Evolutionary conservation across 2,329 filamentous ascomycete species (phyloP).

Genomic region (Domatiomyces catenatus): DNA sequence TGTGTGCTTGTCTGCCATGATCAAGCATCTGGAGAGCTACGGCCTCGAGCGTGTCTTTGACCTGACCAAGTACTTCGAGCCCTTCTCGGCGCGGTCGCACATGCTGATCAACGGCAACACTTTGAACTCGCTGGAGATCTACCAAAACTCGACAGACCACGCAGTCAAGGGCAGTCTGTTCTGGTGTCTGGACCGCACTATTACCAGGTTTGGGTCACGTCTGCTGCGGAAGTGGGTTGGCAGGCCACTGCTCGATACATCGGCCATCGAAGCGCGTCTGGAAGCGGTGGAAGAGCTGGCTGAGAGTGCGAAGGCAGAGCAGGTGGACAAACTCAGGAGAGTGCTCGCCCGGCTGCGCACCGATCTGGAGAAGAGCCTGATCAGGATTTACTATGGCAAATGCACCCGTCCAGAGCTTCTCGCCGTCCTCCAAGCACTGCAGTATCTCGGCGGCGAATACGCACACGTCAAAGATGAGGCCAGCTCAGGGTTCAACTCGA

Average conservation of each 20-base stretch:
- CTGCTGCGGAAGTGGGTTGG: conserved; percentile 91
- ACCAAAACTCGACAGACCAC: conserved; percentile 84
- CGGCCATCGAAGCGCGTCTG: conserved; percentile 60
- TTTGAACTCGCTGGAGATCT: conserved; percentile 83
- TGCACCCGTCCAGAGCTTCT: conserved; percentile 81
- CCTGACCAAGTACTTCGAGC: conserved; percentile 90
- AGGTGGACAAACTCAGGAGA: conserved; percentile 57
- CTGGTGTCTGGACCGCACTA: conserved; percentile 87
- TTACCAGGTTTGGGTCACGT: conserved; percentile 75
- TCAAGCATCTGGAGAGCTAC: conserved; percentile 79
- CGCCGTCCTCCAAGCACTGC: conserved; percentile 68
- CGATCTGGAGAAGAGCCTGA: conserved; percentile 83
- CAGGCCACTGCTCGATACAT: conserved; percentile 64
- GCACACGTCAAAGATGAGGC: conserved; percentile 46
- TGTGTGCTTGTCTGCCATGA: conserved; percentile 91
- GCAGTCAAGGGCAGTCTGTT: conserved; percentile 75
- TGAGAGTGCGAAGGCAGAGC: conserved; percentile 47
- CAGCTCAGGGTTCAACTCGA: conserved; percentile 58
- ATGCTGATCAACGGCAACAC: conserved; percentile 96
- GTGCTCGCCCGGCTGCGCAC: conserved; percentile 57
- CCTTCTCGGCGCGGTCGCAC: conserved; percentile 82
- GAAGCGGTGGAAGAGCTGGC: conserved; percentile 76
- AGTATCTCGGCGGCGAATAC: conserved; percentile 66
- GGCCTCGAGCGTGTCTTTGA: conserved; percentile 91
- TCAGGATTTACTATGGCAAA: conserved; percentile 94